These are phyloP conservation scores for Pisolithus tinctorius DNA, from an alignment of 768 basidiomycete genomes.

Conservation along the genomic window DNA sequence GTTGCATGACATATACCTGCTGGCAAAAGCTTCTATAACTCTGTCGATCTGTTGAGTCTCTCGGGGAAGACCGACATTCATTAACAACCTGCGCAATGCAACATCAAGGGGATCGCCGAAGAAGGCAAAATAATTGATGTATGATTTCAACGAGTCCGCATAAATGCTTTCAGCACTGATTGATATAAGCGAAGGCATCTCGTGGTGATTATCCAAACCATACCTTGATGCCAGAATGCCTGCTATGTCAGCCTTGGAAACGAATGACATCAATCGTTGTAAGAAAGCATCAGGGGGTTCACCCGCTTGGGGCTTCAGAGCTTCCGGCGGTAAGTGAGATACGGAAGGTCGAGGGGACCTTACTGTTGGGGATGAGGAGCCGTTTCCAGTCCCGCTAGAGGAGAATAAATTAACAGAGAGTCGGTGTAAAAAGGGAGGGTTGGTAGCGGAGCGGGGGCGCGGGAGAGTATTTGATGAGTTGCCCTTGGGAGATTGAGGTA, in stretches of 20 bases:
- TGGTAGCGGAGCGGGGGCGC: constrained; percentile 48
- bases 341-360: constrained; percentile 41
- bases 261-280: constrained; percentile 50
- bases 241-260: constrained; percentile 75
- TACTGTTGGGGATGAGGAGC: constrained; percentile 18
- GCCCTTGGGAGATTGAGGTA: constrained; percentile 11
- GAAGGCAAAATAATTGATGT: constrained; percentile 77
- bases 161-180: constrained; percentile 68
- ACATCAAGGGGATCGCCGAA: constrained; percentile 79
- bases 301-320: constrained; percentile 48
- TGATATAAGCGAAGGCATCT: constrained; percentile 5
- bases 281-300: constrained; percentile 74
- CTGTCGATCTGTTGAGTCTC: constrained; percentile 99
- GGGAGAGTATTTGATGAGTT: constrained; percentile 27
- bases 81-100: constrained; percentile 80
- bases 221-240: constrained; percentile 79
- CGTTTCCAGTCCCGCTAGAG: constrained; percentile 4
- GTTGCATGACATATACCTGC: constrained; percentile 78
- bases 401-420: constrained; percentile 62
- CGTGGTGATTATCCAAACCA: constrained; percentile 5
- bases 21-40: constrained; percentile 92
- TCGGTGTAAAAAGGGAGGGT: constrained; percentile 64
- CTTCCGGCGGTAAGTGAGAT: constrained; percentile 35
- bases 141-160: constrained; percentile 56
- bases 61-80: constrained; percentile 85